Base-by-base conservation (phyloP, 2,329 filamentous ascomycete genomes). In the Colletotrichum theobromicola region DNA sequence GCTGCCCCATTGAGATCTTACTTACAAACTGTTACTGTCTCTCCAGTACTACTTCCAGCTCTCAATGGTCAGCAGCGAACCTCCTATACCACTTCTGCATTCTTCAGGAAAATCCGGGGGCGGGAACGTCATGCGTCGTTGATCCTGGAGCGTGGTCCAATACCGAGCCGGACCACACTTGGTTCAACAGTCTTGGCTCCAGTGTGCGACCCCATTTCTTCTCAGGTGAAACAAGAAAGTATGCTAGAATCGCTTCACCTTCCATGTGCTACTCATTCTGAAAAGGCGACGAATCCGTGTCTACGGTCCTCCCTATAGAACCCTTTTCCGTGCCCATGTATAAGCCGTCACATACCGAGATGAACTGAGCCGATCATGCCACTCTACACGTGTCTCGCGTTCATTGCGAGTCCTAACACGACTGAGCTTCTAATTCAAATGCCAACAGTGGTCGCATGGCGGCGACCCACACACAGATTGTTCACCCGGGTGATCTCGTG, bases 41-140 rank as follows among this genome's bases (percentile, higher is more conserved):
- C 26, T 37, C 50, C 61, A 63, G 64, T 34, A 69, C 58, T 13
- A 55, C 50, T 28, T 61, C 24, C 21, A 30, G 13, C 37, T 28
- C n/a, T 16, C 53, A 16, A 26, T n/a, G 62, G 62, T 63, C 34
- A 62, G 42, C 68, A 67, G 42, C 34, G 26, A 62, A 42, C 61
- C 58, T 28, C 57, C 10, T 28, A 35, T 60, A 46, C 42, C 69
- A 75, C 57, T 34, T 72, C 72, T 72, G 68, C 35, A 57, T 42
- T 13, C 34, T 61, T 46, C 13, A 61, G 42, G 67, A 34, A 46
- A 67, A 75, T 67, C 72, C 57, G 62, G 68, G 72, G 55, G 46
- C 62, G 68, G 57, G 57, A 58, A 58, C 68, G 55, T 66, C 63
- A 72, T 67, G 72, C 68, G 68, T 57, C 64, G 68, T 34, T 46